Evolutionary conservation across 2,329 filamentous ascomycete genomes (phyloP).

Genomic region (Stachybotrys chartarum): DNA sequence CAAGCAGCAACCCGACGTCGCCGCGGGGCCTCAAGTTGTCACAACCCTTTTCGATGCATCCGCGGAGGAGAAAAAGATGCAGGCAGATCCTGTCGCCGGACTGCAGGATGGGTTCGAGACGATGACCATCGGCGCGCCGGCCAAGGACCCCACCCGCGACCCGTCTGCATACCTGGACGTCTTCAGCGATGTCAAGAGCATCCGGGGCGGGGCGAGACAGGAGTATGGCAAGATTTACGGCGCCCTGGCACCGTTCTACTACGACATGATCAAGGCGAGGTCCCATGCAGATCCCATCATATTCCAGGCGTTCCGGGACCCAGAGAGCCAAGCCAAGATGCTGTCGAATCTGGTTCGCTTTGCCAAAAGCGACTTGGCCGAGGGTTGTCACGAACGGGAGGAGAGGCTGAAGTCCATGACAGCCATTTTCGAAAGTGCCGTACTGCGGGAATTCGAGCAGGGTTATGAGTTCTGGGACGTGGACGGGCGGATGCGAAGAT

Average conservation of each 20-base stretch:
- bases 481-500: conserved; percentile 80
- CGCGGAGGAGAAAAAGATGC: conserved; percentile 55
- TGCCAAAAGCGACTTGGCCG: conserved; percentile 69
- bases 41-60: conserved; percentile 69
- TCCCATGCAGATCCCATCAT: conserved; percentile 74
- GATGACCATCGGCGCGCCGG: conserved; percentile 47
- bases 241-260: conserved; percentile 83
- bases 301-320: conserved; percentile 81
- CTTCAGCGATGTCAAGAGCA: conserved; percentile 64
- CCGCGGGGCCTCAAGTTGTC: conserved; percentile 9
- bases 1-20: conserved; percentile 7
- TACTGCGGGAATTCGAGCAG: conserved; percentile 85
- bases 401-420: conserved; percentile 69
- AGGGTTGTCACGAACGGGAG: conserved; percentile 65
- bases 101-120: conserved; percentile 71
- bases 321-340: conserved; percentile 86
- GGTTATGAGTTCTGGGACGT: conserved; percentile 86
- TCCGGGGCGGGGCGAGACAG: conserved; percentile 76
- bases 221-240: conserved; percentile 89
- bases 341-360: conserved; percentile 75
- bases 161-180: conserved; percentile 60
- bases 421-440: conserved; percentile 81
- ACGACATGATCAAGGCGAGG: conserved; percentile 65
- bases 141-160: conserved; percentile 45
- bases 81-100: conserved; percentile 20